Evolutionary conservation across 495 filamentous ascomycete species (phyloP).

Genomic region (Neurospora cerealis): DNA sequence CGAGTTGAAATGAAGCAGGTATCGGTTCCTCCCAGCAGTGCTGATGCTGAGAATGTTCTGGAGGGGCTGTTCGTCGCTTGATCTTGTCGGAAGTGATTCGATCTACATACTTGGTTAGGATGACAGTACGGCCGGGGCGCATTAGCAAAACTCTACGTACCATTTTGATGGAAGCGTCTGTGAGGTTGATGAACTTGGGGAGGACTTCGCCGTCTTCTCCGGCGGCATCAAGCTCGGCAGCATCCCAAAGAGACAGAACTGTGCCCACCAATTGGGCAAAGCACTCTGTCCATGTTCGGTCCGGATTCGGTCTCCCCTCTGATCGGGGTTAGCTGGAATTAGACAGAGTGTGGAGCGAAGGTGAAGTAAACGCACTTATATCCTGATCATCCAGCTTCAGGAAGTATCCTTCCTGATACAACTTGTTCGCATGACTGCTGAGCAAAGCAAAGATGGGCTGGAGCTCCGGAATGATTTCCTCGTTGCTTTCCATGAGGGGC

Average conservation of each 20-base stretch:
- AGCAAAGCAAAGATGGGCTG: conserved; percentile 89
- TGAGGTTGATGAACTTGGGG: conserved; percentile 93
- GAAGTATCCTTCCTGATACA: conserved; percentile 97
- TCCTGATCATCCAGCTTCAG: conserved; percentile 92
- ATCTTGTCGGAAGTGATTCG: conserved; percentile 76
- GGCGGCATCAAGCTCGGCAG: conserved; percentile 80
- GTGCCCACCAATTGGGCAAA: conserved; percentile 96
- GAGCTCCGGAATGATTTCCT: conserved; percentile 83
- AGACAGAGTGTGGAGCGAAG: not conserved
- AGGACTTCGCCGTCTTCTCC: conserved; percentile 75
- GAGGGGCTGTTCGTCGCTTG: conserved; percentile 61
- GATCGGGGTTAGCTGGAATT: conserved; percentile 13
- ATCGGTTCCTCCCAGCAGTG: conserved; percentile 90
- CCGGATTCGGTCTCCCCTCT: conserved; percentile 80
- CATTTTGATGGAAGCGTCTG: conserved; percentile 96
- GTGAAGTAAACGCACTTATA: conserved; percentile 49
- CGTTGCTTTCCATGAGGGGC: conserved; percentile 70
- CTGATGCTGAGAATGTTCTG: conserved; percentile 93
- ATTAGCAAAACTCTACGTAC: conserved; percentile 32
- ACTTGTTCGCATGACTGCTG: conserved; percentile 90
- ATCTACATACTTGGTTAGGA: conserved; percentile 46
- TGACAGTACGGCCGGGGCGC: not conserved
- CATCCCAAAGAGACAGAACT: conserved; percentile 92
- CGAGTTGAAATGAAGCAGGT: conserved; percentile 91
- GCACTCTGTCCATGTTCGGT: conserved; percentile 91